phyloP scores from a whole-genome alignment of 2,329 filamentous ascomycete species.

The Herpotrichia juniperi region DNA sequence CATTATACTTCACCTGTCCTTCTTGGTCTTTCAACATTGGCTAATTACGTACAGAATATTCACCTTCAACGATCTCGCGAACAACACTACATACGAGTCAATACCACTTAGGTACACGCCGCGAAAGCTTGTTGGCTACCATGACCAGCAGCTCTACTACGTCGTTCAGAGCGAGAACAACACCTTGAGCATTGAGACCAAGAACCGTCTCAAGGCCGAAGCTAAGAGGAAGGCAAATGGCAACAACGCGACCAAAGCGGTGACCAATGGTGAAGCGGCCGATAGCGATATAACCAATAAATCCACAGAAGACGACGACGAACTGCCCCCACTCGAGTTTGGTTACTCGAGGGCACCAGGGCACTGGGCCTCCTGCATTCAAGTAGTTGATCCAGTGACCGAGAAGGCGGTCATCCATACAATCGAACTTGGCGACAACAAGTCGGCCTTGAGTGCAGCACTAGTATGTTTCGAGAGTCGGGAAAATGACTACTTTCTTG shows the following conservation, averaged over 20 bases:
- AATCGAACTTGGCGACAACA: constrained; percentile 85
- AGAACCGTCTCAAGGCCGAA: constrained; percentile 74
- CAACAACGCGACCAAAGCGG: constrained; percentile 54
- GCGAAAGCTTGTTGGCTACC: constrained; percentile 84
- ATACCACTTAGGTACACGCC: constrained; percentile 91
- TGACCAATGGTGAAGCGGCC: constrained; percentile 47
- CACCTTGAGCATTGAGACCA: constrained; percentile 79
- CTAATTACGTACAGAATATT: constrained; percentile 69
- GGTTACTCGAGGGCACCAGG: constrained; percentile 83
- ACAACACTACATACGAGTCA: constrained; percentile 84
- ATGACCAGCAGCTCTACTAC: constrained; percentile 88
- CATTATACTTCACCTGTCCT: constrained; percentile 4
- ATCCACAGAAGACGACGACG: constrained; percentile 41
- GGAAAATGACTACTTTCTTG: constrained; percentile 86
- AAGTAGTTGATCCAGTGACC: constrained; percentile 81
- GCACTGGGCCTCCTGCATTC: constrained; percentile 96
- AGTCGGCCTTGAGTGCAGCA: constrained; percentile 86
- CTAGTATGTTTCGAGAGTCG: constrained; percentile 80
- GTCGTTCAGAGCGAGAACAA: constrained; percentile 95
- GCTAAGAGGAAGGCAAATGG: constrained; percentile 59
- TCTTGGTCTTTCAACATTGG: neutral
- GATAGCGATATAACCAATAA: neutral
- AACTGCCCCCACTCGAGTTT: constrained; percentile 80
- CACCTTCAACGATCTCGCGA: constrained; percentile 82
- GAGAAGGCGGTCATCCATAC: constrained; percentile 74